A percentile compares a stretch with the other conserved stretches of the same genome.
These are phyloP conservation scores for Colletotrichum spaethianum DNA, from an alignment of 2,329 filamentous ascomycete species.

Conservation along the genomic window DNA sequence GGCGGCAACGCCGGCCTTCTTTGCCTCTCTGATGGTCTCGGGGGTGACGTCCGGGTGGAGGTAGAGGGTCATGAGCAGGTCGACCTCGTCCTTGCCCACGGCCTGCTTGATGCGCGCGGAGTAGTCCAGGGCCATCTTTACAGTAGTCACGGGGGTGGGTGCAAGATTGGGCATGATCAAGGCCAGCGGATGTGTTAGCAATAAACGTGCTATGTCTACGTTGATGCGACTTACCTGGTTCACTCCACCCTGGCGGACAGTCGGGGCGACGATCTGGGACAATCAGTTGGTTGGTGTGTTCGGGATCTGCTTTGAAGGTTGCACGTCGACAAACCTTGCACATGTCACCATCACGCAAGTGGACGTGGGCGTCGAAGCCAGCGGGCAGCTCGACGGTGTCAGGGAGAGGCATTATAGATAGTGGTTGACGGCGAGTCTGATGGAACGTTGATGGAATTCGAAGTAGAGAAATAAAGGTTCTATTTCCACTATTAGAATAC, in stretches of 20 bases:
- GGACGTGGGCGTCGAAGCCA: conserved; percentile 79
- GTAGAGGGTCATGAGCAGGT: conserved; percentile 82
- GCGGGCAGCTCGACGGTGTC: conserved; percentile 68
- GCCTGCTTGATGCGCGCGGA: conserved; percentile 71
- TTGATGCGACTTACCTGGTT: conserved; percentile 56
- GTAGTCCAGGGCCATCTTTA: conserved; percentile 76
- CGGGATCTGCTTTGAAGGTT: too few species aligned
- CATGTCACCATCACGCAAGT: conserved; percentile 77
- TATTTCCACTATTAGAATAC: background rate
- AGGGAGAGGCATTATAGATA: conserved; percentile 36
- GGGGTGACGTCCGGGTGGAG: conserved; percentile 75
- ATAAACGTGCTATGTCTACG: background rate
- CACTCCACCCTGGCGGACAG: conserved; percentile 72
- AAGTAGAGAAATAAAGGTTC: background rate
- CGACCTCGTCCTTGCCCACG: conserved; percentile 58
- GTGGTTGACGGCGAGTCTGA: background rate
- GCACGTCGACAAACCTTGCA: conserved; percentile 57
- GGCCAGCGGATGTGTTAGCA: conserved; percentile 5
- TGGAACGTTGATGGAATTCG: background rate
- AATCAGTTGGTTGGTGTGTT: background rate
- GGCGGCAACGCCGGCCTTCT: conserved; percentile 77
- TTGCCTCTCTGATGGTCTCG: conserved; percentile 80
- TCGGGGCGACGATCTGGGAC: conserved; percentile 59
- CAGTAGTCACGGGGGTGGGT: conserved; percentile 72
- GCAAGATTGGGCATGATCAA: conserved; percentile 72